Conservation (phyloP, 306 rosid genomes). For the Fragaria ananassa region DNA sequence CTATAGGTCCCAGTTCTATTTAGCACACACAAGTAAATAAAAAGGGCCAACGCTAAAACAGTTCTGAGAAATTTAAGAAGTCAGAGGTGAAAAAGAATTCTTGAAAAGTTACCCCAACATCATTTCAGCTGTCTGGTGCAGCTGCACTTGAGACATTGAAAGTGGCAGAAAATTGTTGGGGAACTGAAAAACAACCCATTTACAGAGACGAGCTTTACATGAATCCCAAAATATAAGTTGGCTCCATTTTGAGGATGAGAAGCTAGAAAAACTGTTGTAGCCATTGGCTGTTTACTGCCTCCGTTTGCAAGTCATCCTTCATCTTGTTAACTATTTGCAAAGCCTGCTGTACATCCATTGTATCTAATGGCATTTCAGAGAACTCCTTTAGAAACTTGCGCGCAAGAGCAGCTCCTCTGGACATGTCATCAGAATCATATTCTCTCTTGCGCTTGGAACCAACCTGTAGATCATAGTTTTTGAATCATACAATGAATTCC, state of each 20-base stretch:
- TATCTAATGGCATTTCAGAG: constrained; percentile 62
- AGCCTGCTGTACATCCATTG: constrained; percentile 67
- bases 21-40: not conserved
- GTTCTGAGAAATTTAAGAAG: not conserved
- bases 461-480: constrained; percentile 38
- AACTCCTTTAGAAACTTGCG: constrained; percentile 67
- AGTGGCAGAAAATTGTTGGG: constrained; percentile 11
- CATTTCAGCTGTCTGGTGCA: not conserved
- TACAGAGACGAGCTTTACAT: constrained; percentile 28
- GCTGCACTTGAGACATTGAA: constrained; percentile 2
- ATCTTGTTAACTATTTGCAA: constrained; percentile 54
- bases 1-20: not conserved
- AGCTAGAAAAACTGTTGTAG: constrained; percentile 64
- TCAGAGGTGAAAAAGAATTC: not conserved
- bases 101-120: not conserved
- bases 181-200: constrained; percentile 18
- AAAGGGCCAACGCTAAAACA: not conserved
- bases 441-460: constrained; percentile 77
- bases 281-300: constrained; percentile 66
- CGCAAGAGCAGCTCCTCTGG: constrained; percentile 71
- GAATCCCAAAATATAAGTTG: constrained; percentile 22
- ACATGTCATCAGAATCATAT: constrained; percentile 52
- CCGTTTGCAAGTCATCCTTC: constrained; percentile 66
- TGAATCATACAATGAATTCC: constrained; percentile 5
- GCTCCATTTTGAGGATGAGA: constrained; percentile 2